These are phyloP conservation scores for Yarrowia alimentaria DNA, from an alignment of 805 yeast genomes.

Conservation along the genomic window DNA sequence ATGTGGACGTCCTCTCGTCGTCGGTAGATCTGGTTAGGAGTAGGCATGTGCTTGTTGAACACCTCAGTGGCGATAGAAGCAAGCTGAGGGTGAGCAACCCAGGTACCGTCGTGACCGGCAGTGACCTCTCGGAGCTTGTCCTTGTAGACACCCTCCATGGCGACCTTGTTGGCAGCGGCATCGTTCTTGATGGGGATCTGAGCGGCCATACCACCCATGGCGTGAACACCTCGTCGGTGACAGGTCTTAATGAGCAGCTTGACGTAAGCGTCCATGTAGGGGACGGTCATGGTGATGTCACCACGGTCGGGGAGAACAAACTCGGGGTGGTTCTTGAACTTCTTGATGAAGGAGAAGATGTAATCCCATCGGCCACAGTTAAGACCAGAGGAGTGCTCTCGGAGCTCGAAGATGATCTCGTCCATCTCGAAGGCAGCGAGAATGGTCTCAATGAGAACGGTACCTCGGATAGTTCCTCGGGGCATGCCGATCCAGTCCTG, in stretches of 20 bases:
- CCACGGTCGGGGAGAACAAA: slow-evolving; percentile 67
- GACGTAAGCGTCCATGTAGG: slow-evolving; percentile 68
- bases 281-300: slow-evolving; percentile 67
- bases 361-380: slow-evolving; percentile 81
- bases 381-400: slow-evolving; percentile 68
- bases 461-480: slow-evolving; percentile 69
- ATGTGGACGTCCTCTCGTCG: slow-evolving; percentile 50
- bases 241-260: slow-evolving; percentile 64
- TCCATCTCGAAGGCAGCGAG: slow-evolving; percentile 77
- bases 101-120: slow-evolving; percentile 73
- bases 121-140: slow-evolving; percentile 66
- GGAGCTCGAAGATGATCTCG: slow-evolving; percentile 70
- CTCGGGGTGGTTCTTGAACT: slow-evolving; percentile 59
- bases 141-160: slow-evolving; percentile 64
- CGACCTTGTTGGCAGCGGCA: slow-evolving; percentile 56
- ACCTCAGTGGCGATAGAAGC: slow-evolving; percentile 64
- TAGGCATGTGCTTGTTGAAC: slow-evolving; percentile 72
- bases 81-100: slow-evolving; percentile 76
- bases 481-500: slow-evolving; percentile 64
- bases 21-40: slow-evolving; percentile 66
- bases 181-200: slow-evolving; percentile 71
- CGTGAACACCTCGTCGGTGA: slow-evolving; percentile 70
- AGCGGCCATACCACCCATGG: slow-evolving; percentile 80
- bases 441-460: slow-evolving; percentile 69
- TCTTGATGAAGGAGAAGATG: slow-evolving; percentile 67